Evolutionary conservation across 148 eudicot genomes (phyloP).

Genomic region (Linanthus parryae): DNA sequence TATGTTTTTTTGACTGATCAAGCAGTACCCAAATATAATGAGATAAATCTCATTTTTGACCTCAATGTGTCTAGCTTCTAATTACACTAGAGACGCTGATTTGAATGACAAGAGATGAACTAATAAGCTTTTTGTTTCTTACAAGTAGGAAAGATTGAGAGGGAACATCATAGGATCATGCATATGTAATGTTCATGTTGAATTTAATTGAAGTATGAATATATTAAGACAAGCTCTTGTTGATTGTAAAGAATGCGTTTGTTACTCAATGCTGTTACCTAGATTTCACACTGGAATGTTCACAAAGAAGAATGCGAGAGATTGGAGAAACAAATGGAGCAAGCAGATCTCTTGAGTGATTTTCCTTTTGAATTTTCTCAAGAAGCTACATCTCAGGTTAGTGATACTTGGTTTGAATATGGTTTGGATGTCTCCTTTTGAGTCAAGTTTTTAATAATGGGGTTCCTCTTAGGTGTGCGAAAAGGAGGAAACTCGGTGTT

Average conservation of each 20-base stretch:
- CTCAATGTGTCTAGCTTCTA: too few relatives aligned
- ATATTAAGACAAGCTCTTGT: too few relatives aligned
- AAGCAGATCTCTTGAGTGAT: slow-evolving; percentile 39
- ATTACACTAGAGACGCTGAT: too few relatives aligned
- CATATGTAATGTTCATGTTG: too few relatives aligned
- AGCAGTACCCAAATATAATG: too few relatives aligned
- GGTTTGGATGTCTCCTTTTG: background rate
- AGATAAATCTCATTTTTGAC: too few relatives aligned
- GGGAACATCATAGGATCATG: too few relatives aligned
- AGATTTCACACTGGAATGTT: slow-evolving; percentile 72
- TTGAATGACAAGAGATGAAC: too few relatives aligned
- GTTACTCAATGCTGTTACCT: slow-evolving; percentile 7
- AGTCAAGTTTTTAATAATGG: background rate
- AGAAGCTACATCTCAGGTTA: slow-evolving; percentile 55
- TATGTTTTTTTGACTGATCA: too few relatives aligned
- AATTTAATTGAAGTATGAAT: too few relatives aligned
- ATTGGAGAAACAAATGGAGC: slow-evolving; percentile 54
- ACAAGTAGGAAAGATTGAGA: too few relatives aligned
- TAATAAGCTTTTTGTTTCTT: too few relatives aligned
- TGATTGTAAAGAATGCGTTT: slow-evolving; percentile 4
- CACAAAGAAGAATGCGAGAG: slow-evolving; percentile 86
- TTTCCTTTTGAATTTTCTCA: slow-evolving; percentile 69
- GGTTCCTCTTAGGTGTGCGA: slow-evolving; percentile 35
- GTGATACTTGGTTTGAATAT: background rate
- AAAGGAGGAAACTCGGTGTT: slow-evolving; percentile 51